Evolutionary conservation across 805 yeast species (phyloP), one percentile per base, ranked within the genome.

Genomic region (Yarrowia alimentaria): DNA sequence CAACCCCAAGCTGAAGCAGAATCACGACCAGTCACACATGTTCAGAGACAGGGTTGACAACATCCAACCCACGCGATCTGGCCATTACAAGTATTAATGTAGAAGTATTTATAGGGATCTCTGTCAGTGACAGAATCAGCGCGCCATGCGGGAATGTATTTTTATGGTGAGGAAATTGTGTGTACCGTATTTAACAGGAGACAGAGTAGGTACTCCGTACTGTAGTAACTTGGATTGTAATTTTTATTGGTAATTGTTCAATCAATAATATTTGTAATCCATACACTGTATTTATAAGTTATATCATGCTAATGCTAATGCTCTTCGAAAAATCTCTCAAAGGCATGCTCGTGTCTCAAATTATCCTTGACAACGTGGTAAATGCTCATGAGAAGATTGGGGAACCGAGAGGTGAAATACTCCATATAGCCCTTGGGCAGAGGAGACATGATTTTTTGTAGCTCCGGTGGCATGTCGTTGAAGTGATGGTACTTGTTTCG

Each of bases 401-500:
- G 99, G 62, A 91, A 93, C 61, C 80, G 76, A 21, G 64, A 61
- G 35, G 79, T 78, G 66, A 88, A 93, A 64, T 85, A 93, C 34
- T 70, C 66, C 65, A 87, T 85, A 63, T 86, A 93, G 0, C 95
- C 96, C 43, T 79, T 79, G 0, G 97, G 96, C 20, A 88, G 67
- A 0, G 91, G 83, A 14, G 87, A 83, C 78, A 93, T 83, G 43
- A 77, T 73, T 12, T 62, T 63, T 48, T 78, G 80, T 53, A 93
- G 72, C 11, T 71, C 76, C 8, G 68, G 73, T 1, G 96, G 96
- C 62, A 90, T 68, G 64, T 93, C 99, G 67, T 88, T 88, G 65
- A 77, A 91, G 65, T 93, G 99, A 65, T 93, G 98, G 61, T 87
- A 83, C 65, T 93, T 93, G 69, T 93, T 93, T 60, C 99, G 75